Conservation (phyloP, 148 eudicot species). For the Limonium bicolor region DNA sequence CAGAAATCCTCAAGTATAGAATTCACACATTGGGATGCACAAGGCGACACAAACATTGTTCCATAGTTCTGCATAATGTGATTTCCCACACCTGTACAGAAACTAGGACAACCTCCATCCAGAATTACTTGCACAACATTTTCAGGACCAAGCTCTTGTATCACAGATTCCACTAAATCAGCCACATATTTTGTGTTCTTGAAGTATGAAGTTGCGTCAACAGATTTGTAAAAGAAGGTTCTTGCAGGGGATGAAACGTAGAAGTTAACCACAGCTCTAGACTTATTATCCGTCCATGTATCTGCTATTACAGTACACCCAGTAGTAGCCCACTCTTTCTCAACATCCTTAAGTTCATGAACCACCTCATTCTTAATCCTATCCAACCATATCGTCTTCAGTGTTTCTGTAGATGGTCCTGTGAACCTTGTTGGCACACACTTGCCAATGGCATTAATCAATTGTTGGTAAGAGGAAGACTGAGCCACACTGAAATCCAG, state of each 20-base stretch:
- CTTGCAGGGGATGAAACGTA: slow-evolving; percentile 88
- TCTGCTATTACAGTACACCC: slow-evolving; percentile 92
- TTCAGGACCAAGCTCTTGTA: slow-evolving; percentile 76
- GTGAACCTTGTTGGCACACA: slow-evolving; percentile 42
- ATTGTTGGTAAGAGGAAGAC: slow-evolving; percentile 66
- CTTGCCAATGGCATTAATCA: slow-evolving; percentile 70
- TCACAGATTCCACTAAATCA: slow-evolving; percentile 72
- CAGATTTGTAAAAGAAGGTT: slow-evolving; percentile 88
- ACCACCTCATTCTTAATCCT: slow-evolving; percentile 55
- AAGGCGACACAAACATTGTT: slow-evolving; percentile 70
- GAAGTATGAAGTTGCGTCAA: slow-evolving; percentile 67
- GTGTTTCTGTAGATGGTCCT: slow-evolving; percentile 71
- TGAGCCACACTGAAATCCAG: slow-evolving; percentile 75
- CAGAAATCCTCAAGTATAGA: slow-evolving; percentile 74
- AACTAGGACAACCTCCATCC: slow-evolving; percentile 58
- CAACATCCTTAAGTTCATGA: slow-evolving; percentile 48
- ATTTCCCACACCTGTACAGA: slow-evolving; percentile 53
- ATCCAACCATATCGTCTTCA: slow-evolving; percentile 63
- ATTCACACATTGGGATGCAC: slow-evolving; percentile 81
- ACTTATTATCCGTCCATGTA: slow-evolving; percentile 91
- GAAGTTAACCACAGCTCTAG: slow-evolving; percentile 73
- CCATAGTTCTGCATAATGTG: slow-evolving; percentile 67
- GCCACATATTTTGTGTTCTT: slow-evolving; percentile 53
- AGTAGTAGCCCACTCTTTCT: slow-evolving; percentile 79
- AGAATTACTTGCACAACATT: slow-evolving; percentile 78